Base-by-base conservation (phyloP, 2,329 filamentous ascomycete genomes). In the Tolypocladium cylindrosporum region DNA sequence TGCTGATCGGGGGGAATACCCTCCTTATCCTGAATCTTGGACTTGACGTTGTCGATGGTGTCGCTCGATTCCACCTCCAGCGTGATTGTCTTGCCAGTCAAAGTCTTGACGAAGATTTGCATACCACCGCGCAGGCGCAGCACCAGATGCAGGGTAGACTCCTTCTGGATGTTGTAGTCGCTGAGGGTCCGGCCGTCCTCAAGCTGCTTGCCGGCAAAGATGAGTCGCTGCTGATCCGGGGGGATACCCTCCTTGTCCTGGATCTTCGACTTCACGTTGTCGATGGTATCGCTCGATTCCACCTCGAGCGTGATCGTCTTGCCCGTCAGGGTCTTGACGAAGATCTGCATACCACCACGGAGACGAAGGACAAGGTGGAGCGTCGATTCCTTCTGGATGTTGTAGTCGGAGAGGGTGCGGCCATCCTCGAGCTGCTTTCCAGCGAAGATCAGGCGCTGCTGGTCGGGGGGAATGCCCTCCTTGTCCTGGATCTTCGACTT, bases 401-500 rank as follows among this genome's bases (percentile, higher is more conserved):
- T 80, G 76, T 81, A 80, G 60, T 81, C 79, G 56, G 75, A 77
- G 8, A 82, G 74, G 57, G 79, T 82, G 57, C 79, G 79, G 61
- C 93, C 92, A 66, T 97, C 93, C 75, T 97, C 93, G 4, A 97
- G 85, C 74, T 97, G 93, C 83, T 97, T 97, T 61, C 93, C 93
- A 50, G 92, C 92, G 66, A 97, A 97, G 73, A 97, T 97, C 65
- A 97, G 75, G 67, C 92, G 93, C 79, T 97, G 92, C 76, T 97
- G 92, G 71, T 97, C 92, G 13, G 92, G 92, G 53, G 92, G 93
- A 58, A 97, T 97, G 50, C 93, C 93, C 77, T 97, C 93, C 85
- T 97, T 97, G 71, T 97, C 93, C 76, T 97, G 93, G 55, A 97
- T 97, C 85, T 97, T 97, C 55, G 83, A 86, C 86, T 97, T 97